Conservation (phyloP, 2,329 filamentous ascomycete species). For the Grosmannia clavigera region DNA sequence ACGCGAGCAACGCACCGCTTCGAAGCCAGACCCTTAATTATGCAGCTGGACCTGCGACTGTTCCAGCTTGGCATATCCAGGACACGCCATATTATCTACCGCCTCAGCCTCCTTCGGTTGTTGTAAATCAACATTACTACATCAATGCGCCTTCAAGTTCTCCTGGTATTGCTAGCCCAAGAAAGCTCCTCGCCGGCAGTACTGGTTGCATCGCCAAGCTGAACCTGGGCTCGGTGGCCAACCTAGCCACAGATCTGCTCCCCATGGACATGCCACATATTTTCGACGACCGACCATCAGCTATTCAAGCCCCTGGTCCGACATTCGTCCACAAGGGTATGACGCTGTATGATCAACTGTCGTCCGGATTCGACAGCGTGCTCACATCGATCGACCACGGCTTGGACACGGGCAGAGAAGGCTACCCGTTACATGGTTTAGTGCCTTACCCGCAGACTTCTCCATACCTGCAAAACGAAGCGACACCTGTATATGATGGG, state of each 20-base stretch:
- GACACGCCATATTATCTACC: background rate
- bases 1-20: background rate
- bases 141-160: conserved; percentile 14
- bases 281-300: conserved; percentile 30
- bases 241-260: conserved; percentile 29
- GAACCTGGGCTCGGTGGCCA: conserved; percentile 26
- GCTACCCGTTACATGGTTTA: background rate
- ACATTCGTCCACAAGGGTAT: conserved; percentile 32
- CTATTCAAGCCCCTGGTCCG: conserved; percentile 29
- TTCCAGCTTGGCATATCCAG: background rate
- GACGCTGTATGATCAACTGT: conserved; percentile 46
- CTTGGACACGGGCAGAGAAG: conserved; percentile 18
- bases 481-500: background rate
- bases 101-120: conserved; percentile 24
- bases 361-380: conserved; percentile 50
- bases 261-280: conserved; percentile 24
- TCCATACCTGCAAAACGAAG: background rate
- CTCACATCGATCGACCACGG: conserved; percentile 63
- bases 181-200: background rate
- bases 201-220: conserved; percentile 19
- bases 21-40: background rate
- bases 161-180: conserved; percentile 10
- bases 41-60: background rate
- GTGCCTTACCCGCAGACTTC: background rate
- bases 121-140: conserved; percentile 42